Base-by-base conservation (phyloP, 1,139 yeast genomes). In the Ashbya aceris region DNA sequence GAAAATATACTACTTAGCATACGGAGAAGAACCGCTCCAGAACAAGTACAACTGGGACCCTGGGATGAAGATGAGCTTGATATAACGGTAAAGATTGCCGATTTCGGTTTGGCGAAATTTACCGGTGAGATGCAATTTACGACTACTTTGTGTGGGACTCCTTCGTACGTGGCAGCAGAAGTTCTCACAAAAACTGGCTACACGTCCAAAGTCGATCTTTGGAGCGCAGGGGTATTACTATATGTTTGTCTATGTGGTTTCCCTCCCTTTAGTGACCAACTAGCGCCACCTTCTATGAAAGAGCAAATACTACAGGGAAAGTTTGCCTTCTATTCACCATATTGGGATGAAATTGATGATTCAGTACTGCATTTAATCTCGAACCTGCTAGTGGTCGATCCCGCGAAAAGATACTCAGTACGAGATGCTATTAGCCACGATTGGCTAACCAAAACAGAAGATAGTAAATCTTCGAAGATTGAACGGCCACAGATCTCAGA, bases 121-220 rank as follows among this genome's bases (percentile, higher is more conserved):
- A 78, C 83, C 43, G 89, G 87, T n/a, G 85, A 80, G 50, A 65
- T 78, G 48, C 77, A 78, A 41, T 81, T 81, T 53, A 81, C 91
- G 42, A 79, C 79, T 51, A 83, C 93, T 0, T 65, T 83, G 41
- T 83, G 93, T 64, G 93, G 93, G 3, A 83, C 93, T 0, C 86
- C 91, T 7, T 86, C 91, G 0, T 83, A 83, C 52, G 91, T 83
- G 17, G 91, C 93, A 0, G 91, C 93, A 0, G 93, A 83, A 55
- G 81, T 83, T 7, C 60, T 83, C 33, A 56, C 64, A 3, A 69
- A 76, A 44, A 65, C 82, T 30, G 74, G 76, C 44, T 82, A 83
- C 52, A 72, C 83, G 31, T 79, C 82, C 28, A 77, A 81, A 40
- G 86, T 79, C 10, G 93, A 83, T 60, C 61, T 82, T 56, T 83